Percentiles rank a stretch among this genome's conserved stretches.
Conservation (phyloP, 805 yeast species). For the Wickerhamiella vanderwaltii region DNA sequence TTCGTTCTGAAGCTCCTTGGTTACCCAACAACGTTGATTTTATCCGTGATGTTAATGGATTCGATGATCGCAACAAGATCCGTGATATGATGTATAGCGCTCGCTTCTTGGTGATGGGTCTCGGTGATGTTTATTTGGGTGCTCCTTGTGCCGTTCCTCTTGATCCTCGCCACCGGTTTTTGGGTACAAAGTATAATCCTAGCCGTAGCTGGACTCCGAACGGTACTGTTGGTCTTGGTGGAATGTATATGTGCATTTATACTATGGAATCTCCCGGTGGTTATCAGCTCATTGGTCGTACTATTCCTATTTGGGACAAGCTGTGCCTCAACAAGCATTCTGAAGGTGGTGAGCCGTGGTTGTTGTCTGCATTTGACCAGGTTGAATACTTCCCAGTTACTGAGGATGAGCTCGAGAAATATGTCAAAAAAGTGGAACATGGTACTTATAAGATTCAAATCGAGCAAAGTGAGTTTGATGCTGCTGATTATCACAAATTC, state of each 20-base stretch:
- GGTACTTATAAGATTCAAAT: conserved; percentile 71
- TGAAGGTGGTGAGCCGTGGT: conserved; percentile 63
- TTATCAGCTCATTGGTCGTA: conserved; percentile 90
- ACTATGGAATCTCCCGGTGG: conserved; percentile 99
- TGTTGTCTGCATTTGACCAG: conserved; percentile 84
- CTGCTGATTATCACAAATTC: conserved; percentile 67
- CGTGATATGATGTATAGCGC: conserved; percentile 80
- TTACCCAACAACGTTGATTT: conserved; percentile 95
- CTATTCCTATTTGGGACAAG: conserved; percentile 97
- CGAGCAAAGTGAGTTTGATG: conserved; percentile 70
- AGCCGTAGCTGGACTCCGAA: conserved; percentile 92
- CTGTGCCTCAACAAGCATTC: conserved; percentile 39
- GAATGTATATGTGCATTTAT: conserved; percentile 97
- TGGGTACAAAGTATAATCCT: conserved; percentile 93
- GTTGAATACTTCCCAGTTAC: conserved; percentile 86
- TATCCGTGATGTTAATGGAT: conserved; percentile 76
- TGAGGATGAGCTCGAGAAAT: conserved; percentile 66
- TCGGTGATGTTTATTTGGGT: conserved; percentile 94
- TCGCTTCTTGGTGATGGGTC: conserved; percentile 80
- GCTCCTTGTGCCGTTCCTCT: conserved; percentile 98
- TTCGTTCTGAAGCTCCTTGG: conserved; percentile 92
- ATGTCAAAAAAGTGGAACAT: conserved; percentile 60
- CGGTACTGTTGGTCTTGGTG: conserved; percentile 97
- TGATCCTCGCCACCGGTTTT: conserved; percentile 86
- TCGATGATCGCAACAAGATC: conserved; percentile 55